Conservation (phyloP, 2,329 filamentous ascomycete species). For the Aureobasidium sp. region DNA sequence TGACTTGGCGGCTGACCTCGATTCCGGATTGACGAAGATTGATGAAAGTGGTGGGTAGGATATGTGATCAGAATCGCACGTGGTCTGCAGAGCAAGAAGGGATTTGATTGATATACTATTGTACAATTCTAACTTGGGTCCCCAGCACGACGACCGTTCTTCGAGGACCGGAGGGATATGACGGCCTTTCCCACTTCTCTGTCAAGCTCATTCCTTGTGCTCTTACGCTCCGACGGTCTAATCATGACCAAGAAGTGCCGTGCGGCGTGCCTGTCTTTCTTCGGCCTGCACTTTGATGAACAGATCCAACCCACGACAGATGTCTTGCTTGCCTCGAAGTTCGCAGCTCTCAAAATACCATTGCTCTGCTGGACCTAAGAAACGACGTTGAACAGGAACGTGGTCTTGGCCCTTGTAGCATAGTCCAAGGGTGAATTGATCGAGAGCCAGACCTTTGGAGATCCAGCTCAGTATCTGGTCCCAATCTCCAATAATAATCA, state of each 20-base stretch:
- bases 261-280: not conserved
- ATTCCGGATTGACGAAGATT: not conserved
- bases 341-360: not conserved
- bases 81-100: no score
- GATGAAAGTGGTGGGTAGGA: not conserved
- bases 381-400: fast-evolving
- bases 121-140: not conserved
- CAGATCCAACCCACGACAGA: not conserved
- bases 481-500: not conserved
- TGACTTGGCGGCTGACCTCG: constrained; percentile 4
- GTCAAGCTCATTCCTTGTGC: not conserved
- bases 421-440: not conserved
- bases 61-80: not conserved
- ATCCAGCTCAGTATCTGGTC: not conserved
- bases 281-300: not conserved
- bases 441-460: not conserved
- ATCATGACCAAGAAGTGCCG: not conserved
- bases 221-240: not conserved
- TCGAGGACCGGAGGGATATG: no score
- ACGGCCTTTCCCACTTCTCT: no score
- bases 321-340: not conserved
- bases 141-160: not conserved
- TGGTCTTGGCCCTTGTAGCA: not conserved
- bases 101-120: not conserved
- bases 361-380: not conserved